A percentile compares a stretch with the other conserved stretches of the same genome.
Evolutionary conservation across 495 filamentous ascomycete species (phyloP).

Genomic region (Hyaloscypha variabilis): DNA sequence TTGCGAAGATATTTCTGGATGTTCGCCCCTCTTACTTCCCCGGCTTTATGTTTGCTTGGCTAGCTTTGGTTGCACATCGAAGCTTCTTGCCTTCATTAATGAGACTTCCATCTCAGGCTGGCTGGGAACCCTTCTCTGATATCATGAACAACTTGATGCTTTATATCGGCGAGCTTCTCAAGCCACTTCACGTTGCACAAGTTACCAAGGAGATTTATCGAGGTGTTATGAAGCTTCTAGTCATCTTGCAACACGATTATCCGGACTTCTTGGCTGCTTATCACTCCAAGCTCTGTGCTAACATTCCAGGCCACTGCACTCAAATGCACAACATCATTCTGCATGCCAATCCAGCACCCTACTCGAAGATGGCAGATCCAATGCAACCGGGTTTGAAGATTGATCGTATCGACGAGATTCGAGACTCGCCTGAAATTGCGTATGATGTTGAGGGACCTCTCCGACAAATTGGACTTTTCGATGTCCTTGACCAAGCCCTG

Average conservation of each 20-base stretch:
- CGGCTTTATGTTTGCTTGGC: slow-evolving; percentile 83
- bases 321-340: slow-evolving; percentile 91
- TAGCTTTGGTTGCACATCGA: slow-evolving; percentile 79
- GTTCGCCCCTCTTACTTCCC: slow-evolving; percentile 77
- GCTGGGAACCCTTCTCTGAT: slow-evolving; percentile 75
- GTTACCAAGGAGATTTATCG: slow-evolving; percentile 83
- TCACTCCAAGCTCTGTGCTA: slow-evolving; percentile 81
- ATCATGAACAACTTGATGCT: slow-evolving; percentile 74
- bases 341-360: slow-evolving; percentile 76
- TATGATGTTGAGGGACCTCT: slow-evolving; percentile 64
- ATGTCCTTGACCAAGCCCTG: slow-evolving; percentile 67
- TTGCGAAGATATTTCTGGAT: slow-evolving; percentile 74
- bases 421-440: slow-evolving; percentile 61
- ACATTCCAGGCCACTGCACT: slow-evolving; percentile 80
- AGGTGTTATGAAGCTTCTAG: slow-evolving; percentile 76
- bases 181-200: slow-evolving; percentile 67
- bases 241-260: slow-evolving; percentile 91
- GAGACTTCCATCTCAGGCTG: slow-evolving; percentile 64
- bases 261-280: slow-evolving; percentile 90
- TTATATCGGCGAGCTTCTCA: slow-evolving; percentile 80
- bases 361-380: slow-evolving; percentile 79
- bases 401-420: slow-evolving; percentile 78
- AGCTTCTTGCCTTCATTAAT: slow-evolving; percentile 84
- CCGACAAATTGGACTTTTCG: slow-evolving; percentile 63
- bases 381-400: slow-evolving; percentile 79